phyloP scores from a whole-genome alignment of 2,329 filamentous ascomycete genomes.

The Aspergillus spinulosporus region DNA sequence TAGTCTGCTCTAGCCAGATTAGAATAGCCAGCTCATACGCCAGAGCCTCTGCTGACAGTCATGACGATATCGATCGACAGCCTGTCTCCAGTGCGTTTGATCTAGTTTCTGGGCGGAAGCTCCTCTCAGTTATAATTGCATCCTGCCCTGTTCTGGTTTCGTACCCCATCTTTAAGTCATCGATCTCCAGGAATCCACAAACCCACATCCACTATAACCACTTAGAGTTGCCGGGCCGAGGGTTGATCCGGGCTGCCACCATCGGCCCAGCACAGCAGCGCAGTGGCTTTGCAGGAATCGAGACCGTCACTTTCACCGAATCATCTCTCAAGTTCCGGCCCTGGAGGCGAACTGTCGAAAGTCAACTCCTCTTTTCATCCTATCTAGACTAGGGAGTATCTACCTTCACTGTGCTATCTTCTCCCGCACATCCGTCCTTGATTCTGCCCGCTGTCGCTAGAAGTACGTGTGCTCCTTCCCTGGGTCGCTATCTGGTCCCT shows the following conservation, averaged over 20 bases:
- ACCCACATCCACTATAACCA: constrained; percentile 6
- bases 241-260: constrained; percentile 20
- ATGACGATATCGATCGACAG: constrained; percentile 9
- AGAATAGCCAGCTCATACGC: background rate
- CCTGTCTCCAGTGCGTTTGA: background rate
- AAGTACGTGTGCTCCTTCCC: constrained; percentile 11
- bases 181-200: constrained; percentile 7
- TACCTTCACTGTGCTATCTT: constrained; percentile 10
- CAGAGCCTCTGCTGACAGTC: background rate
- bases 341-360: constrained; percentile 21
- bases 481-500: constrained; percentile 6
- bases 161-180: background rate
- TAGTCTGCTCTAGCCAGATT: background rate
- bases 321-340: constrained; percentile 14
- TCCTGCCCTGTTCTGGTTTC: background rate
- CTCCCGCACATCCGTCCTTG: background rate
- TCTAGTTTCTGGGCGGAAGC: background rate
- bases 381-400: background rate
- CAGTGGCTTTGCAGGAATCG: constrained; percentile 24
- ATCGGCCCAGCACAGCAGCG: background rate
- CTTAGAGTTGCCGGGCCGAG: constrained; percentile 17
- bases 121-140: background rate
- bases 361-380: constrained; percentile 1
- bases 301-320: constrained; percentile 21
- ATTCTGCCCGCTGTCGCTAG: background rate